phyloP scores from a whole-genome alignment of 768 basidiomycete genomes.

The Coprinopsis strossmayeri region DNA sequence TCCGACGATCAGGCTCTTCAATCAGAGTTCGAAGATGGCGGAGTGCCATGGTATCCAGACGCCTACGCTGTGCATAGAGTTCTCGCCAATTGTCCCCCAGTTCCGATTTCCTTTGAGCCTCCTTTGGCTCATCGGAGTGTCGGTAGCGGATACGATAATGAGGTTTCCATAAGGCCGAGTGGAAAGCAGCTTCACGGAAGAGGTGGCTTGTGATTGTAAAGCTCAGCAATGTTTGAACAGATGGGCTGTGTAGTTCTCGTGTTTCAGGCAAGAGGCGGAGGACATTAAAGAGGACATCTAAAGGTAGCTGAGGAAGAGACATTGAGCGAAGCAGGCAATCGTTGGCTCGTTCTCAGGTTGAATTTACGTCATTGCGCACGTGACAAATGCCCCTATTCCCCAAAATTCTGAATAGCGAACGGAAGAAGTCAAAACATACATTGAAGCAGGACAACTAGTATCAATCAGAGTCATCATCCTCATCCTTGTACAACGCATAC shows the following conservation, averaged over 20 bases:
- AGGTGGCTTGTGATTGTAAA: conserved; percentile 32
- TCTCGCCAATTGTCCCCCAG: conserved; percentile 35
- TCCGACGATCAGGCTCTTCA: conserved; percentile 27
- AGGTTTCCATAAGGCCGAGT: conserved; percentile 40
- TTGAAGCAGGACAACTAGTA: conserved; percentile 18
- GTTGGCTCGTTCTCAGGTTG: too few relatives aligned
- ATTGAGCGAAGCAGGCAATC: conserved; percentile 1
- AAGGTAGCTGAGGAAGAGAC: conserved; percentile 17
- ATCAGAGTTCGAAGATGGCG: conserved; percentile 36
- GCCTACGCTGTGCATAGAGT: conserved; percentile 38
- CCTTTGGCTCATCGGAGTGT: conserved; percentile 28
- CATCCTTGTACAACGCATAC: conserved; percentile 74
- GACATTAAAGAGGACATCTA: conserved; percentile 24
- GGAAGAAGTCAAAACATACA: not conserved
- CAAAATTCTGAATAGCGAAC: too few relatives aligned
- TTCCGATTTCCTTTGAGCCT: conserved; percentile 25
- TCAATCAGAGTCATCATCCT: conserved; percentile 31
- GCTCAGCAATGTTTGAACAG: conserved; percentile 26
- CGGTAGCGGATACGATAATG: conserved; percentile 47
- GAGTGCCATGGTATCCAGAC: conserved; percentile 36
- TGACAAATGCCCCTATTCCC: too few relatives aligned
- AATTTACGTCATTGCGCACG: too few relatives aligned
- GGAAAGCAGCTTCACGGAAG: conserved; percentile 38
- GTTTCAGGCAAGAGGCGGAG: conserved; percentile 15
- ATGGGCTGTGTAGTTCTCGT: conserved; percentile 6